These are phyloP conservation scores for Echium plantagineum DNA, from an alignment of 257 asterid genomes.

Conservation along the genomic window DNA sequence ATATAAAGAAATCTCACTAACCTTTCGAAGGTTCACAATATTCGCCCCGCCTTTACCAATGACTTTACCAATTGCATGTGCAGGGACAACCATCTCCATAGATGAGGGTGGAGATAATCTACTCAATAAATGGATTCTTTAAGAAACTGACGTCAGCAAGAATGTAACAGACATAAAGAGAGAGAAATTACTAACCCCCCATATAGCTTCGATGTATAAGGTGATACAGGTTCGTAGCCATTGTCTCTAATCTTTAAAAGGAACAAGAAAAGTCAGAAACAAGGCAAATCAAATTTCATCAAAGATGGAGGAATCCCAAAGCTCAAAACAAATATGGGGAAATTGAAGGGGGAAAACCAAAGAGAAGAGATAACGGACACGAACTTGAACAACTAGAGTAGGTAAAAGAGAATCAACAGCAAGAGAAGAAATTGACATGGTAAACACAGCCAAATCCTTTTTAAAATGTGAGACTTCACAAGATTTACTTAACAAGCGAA, in stretches of 20 bases:
- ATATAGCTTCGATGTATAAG: slow-evolving; percentile 55
- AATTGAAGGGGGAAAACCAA: not conserved
- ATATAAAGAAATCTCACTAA: slow-evolving; percentile 16
- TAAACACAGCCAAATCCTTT: not conserved
- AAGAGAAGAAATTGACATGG: not conserved
- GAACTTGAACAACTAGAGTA: not conserved
- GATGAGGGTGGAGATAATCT: slow-evolving; percentile 76
- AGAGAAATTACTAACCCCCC: slow-evolving; percentile 42
- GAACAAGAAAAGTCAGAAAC: slow-evolving; percentile 12
- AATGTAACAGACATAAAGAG: slow-evolving; percentile 8
- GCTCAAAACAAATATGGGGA: not conserved
- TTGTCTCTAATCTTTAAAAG: slow-evolving; percentile 49
- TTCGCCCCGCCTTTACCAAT: slow-evolving; percentile 83
- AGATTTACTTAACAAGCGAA: no score
- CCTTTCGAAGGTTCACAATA: slow-evolving; percentile 89
- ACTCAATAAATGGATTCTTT: slow-evolving; percentile 12
- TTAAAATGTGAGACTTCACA: not conserved
- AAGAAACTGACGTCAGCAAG: not conserved
- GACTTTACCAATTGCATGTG: slow-evolving; percentile 74
- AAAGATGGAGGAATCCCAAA: not conserved
- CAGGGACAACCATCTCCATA: slow-evolving; percentile 79
- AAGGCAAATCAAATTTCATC: slow-evolving; percentile 4
- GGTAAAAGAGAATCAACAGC: not conserved
- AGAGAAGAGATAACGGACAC: no score
- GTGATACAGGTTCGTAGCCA: slow-evolving; percentile 46